Conservation (phyloP, 768 basidiomycete genomes). For the Lentinula lateritia region DNA sequence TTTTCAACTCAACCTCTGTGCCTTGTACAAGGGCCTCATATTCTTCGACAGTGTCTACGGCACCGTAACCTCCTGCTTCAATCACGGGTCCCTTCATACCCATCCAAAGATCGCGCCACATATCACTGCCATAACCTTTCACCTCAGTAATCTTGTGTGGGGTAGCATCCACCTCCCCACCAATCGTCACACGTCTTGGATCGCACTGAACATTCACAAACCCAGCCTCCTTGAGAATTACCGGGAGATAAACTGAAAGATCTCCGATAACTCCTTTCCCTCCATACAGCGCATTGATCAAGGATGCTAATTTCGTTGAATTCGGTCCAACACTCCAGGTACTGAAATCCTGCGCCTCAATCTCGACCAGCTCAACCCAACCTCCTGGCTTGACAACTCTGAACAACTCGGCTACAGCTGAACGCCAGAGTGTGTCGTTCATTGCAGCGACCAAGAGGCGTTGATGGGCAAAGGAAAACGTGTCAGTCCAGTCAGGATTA, state of each 20-base stretch:
- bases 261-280: slow-evolving; percentile 11
- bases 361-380: slow-evolving; percentile 15
- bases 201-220: neutral
- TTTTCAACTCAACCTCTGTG: slow-evolving; percentile 6
- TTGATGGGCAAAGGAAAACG: slow-evolving; percentile 15
- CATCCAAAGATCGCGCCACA: slow-evolving; percentile 11
- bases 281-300: slow-evolving; percentile 6
- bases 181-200: neutral
- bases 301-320: neutral
- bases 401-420: slow-evolving; percentile 10
- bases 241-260: neutral
- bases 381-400: slow-evolving; percentile 9
- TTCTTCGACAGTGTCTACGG: slow-evolving; percentile 9
- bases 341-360: neutral
- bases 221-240: neutral
- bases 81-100: slow-evolving; percentile 15
- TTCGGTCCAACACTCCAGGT: slow-evolving; percentile 4
- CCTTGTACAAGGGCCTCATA: neutral
- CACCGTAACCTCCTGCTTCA: slow-evolving; percentile 11
- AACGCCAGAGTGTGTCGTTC: slow-evolving; percentile 12
- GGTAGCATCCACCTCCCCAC: neutral
- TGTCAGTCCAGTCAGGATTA: slow-evolving; percentile 10
- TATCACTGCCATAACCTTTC: neutral
- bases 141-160: neutral
- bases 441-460: slow-evolving; percentile 15